Evolutionary conservation across 2,329 filamentous ascomycete species (phyloP).

Genomic region (Lachnellula occidentalis): DNA sequence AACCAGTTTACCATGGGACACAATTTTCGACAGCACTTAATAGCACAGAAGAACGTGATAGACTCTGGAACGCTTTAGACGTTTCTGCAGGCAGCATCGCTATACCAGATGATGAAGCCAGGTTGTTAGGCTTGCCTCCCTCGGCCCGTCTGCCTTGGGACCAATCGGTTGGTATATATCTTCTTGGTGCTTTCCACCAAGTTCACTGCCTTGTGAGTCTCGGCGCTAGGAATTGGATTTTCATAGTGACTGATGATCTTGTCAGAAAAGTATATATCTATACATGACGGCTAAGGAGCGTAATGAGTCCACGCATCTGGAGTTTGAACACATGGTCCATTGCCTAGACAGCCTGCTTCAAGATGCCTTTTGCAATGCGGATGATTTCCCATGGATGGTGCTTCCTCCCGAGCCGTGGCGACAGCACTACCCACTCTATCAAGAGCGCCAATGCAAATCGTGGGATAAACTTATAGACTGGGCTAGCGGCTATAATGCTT

Average conservation of each 20-base stretch:
- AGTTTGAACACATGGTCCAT: conserved; percentile 4
- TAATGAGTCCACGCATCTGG: neutral
- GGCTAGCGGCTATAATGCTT: neutral
- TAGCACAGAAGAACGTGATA: neutral
- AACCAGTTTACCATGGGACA: conserved; percentile 1
- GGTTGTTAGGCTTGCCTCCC: neutral
- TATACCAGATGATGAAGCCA: conserved; percentile 1
- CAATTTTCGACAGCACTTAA: conserved; percentile 1
- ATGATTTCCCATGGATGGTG: conserved; percentile 3
- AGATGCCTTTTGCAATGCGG: conserved; percentile 4
- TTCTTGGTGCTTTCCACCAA: conserved; percentile 3
- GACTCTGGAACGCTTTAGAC: neutral
- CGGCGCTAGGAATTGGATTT: neutral
- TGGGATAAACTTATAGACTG: neutral
- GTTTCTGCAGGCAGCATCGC: neutral
- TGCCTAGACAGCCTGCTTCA: conserved; percentile 1
- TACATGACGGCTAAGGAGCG: neutral
- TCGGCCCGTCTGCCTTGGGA: conserved; percentile 6
- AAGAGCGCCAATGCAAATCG: conserved; percentile 3
- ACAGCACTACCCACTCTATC: neutral
- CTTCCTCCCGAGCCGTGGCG: conserved; percentile 5
- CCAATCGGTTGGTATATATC: conserved; percentile 3
- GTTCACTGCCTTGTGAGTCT: conserved; percentile 3
- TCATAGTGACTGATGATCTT: neutral
- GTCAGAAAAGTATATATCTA: neutral